These are phyloP conservation scores for Chaetomiaceae sp. DNA, from an alignment of 2,329 filamentous ascomycete genomes.

Conservation along the genomic window DNA sequence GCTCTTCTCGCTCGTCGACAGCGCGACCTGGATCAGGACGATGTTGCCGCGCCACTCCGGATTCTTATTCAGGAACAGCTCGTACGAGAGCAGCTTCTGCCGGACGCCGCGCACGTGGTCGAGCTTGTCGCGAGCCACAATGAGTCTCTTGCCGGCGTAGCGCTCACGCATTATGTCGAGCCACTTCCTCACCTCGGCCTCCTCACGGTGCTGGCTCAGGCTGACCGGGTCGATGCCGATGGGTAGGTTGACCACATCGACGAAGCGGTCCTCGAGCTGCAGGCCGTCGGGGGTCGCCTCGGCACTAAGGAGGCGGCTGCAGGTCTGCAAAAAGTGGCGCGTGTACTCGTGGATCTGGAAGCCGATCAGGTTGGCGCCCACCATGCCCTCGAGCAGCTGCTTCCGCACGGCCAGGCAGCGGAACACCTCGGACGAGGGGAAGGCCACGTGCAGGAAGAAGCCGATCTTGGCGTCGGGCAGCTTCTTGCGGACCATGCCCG, in stretches of 20 bases:
- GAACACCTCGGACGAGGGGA: conserved; percentile 95
- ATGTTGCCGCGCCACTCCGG: conserved; percentile 84
- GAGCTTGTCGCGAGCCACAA: conserved; percentile 90
- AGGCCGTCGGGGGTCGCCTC: conserved; percentile 86
- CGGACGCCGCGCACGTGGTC: conserved; percentile 88
- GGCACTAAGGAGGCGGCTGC: conserved; percentile 83
- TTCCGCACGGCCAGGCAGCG: conserved; percentile 83
- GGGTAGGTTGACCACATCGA: conserved; percentile 78
- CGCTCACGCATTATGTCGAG: conserved; percentile 73
- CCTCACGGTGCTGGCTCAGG: conserved; percentile 64
- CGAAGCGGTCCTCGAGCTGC: conserved; percentile 86
- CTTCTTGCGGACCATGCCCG: conserved; percentile 82
- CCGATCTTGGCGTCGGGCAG: conserved; percentile 91
- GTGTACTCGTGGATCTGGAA: conserved; percentile 94
- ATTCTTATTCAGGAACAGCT: conserved; percentile 90
- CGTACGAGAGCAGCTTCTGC: conserved; percentile 88
- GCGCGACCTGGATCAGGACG: conserved; percentile 89
- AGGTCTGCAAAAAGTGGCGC: conserved; percentile 91
- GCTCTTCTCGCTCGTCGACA: conserved; percentile 81
- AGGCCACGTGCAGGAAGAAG: conserved; percentile 91
- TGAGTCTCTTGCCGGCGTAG: conserved; percentile 83
- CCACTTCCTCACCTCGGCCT: conserved; percentile 72
- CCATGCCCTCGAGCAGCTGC: conserved; percentile 83
- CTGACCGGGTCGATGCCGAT: conserved; percentile 88
- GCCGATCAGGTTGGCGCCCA: conserved; percentile 85